Evolutionary conservation across 148 eudicot genomes (phyloP), one percentile per base, ranked within the genome.

Genomic region (Drosera capensis): DNA sequence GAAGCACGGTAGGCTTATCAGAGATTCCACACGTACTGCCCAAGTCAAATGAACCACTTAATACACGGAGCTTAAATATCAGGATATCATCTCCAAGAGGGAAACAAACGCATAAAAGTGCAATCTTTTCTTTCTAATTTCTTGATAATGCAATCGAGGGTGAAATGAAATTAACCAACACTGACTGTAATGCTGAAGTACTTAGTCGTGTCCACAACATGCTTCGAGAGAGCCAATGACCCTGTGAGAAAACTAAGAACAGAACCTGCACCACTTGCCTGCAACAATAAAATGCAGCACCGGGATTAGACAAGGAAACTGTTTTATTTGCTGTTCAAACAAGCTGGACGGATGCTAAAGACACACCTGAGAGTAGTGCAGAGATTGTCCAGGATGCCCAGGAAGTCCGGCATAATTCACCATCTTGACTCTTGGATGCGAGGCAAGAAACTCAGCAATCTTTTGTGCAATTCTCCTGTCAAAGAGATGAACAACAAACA

Each of bases 251-350:
- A 92, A 70, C 99, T 92, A 36, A 92, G 80, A 46, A 92, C 99
- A 31, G 99, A 76, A 49, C 99, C 99, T 20, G 99, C 99, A 65
- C 99, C 99, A 62, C 70, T 92, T 3, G 99, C 88, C 99, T 92
- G 88, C 35, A 71, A 62, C 29, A 39, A 43, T 8, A 53, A 40
- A 14, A 40, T 21, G 39, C 16, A 23, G n/a, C n/a, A n/a, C n/a
- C n/a, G n/a, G n/a, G n/a, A n/a, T n/a, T n/a, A n/a, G n/a, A n/a
- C n/a, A n/a, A n/a, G n/a, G n/a, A n/a, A n/a, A n/a, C n/a, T n/a
- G n/a, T n/a, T n/a, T n/a, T n/a, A n/a, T n/a, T n/a, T n/a, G n/a
- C n/a, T n/a, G n/a, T n/a, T n/a, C n/a, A n/a, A 22, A 41, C 21
- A 37, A 23, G 13, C 2, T 34, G 45, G 8, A 5, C 20, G 14